phyloP scores from a whole-genome alignment of 148 eudicot species.

The Pharnaceum exiguum region DNA sequence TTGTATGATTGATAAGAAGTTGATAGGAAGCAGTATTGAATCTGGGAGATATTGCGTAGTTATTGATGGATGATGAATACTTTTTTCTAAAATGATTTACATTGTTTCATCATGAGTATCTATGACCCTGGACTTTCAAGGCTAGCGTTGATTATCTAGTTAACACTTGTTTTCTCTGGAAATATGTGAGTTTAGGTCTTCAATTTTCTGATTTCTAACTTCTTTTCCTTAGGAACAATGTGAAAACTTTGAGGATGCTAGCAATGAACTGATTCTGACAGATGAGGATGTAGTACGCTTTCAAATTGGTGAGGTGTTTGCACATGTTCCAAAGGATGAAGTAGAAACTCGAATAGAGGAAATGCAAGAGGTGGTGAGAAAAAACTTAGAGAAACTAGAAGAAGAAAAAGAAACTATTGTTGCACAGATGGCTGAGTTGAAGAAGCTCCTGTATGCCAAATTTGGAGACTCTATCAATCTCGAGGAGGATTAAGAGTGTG shows the following conservation, averaged over 20 bases:
- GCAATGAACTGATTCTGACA: slow-evolving; percentile 81
- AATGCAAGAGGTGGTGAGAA: slow-evolving; percentile 62
- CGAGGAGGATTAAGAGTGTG: slow-evolving; percentile 77
- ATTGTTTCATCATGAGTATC: too few relatives aligned
- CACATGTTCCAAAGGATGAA: slow-evolving; percentile 84
- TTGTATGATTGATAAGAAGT: too few relatives aligned
- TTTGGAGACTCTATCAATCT: slow-evolving; percentile 97
- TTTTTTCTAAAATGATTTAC: too few relatives aligned
- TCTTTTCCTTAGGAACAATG: slow-evolving; percentile 54
- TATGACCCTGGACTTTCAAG: too few relatives aligned
- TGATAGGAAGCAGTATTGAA: too few relatives aligned
- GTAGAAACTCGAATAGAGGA: slow-evolving; percentile 78
- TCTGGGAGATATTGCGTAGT: too few relatives aligned
- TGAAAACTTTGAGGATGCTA: slow-evolving; percentile 85
- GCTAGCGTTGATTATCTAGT: not conserved
- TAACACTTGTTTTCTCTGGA: not conserved
- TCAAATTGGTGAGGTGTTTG: slow-evolving; percentile 97
- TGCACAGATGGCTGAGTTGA: slow-evolving; percentile 78
- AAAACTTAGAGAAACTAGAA: slow-evolving; percentile 76
- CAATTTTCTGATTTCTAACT: not conserved
- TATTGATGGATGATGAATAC: too few relatives aligned
- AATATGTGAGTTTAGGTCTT: not conserved
- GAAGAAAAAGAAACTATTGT: slow-evolving; percentile 71
- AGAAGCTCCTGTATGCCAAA: slow-evolving; percentile 84
- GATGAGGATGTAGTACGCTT: slow-evolving; percentile 90